phyloP scores from a whole-genome alignment of 1,139 yeast species.

The Yamadazyma pseudoaaseri region DNA sequence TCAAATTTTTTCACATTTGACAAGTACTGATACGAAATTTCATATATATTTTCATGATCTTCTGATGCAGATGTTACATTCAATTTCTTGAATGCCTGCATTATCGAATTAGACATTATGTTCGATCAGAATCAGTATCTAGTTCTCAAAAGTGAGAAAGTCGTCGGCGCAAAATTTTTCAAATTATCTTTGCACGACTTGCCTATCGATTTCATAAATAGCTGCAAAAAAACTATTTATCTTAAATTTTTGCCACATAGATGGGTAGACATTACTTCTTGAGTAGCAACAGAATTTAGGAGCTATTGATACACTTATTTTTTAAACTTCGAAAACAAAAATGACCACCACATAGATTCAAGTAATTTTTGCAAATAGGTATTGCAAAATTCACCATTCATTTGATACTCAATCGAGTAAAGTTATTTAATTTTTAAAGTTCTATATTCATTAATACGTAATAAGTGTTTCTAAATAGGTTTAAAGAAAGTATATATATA shows the following conservation, averaged over 20 bases:
- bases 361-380: too few species aligned
- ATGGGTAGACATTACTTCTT: too few species aligned
- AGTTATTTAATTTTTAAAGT: too few species aligned
- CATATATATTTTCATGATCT: slow-evolving; percentile 41
- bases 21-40: slow-evolving; percentile 43
- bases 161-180: slow-evolving; percentile 6
- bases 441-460: slow-evolving; percentile 2
- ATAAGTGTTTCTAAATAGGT: too few species aligned
- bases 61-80: slow-evolving; percentile 28
- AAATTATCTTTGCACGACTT: slow-evolving; percentile 1
- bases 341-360: too few species aligned
- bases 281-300: too few species aligned
- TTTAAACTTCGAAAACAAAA: too few species aligned
- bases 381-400: too few species aligned
- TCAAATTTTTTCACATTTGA: slow-evolving; percentile 39
- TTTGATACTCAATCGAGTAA: too few species aligned
- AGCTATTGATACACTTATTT: too few species aligned
- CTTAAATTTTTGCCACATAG: too few species aligned
- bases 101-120: slow-evolving; percentile 39
- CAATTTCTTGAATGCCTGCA: slow-evolving; percentile 44
- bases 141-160: slow-evolving; percentile 1
- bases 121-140: neutral
- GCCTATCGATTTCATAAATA: neutral
- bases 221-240: slow-evolving; percentile 1
- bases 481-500: neutral